These are phyloP conservation scores for Mycotypha africana DNA, from an alignment of 371 early-diverging fungal species.

Conservation along the genomic window DNA sequence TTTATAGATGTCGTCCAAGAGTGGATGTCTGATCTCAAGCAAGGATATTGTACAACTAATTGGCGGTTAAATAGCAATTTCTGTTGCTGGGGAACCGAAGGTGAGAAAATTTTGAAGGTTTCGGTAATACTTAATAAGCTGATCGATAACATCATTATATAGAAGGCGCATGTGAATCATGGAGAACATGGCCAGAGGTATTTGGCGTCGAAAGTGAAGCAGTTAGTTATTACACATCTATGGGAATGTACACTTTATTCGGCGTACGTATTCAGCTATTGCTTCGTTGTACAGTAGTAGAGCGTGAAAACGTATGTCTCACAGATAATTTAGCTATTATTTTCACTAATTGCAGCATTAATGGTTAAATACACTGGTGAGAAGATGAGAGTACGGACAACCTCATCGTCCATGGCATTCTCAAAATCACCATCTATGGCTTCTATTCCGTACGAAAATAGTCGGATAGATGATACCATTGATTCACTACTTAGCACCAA, in stretches of 20 bases:
- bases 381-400: constrained; percentile 12
- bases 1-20: constrained; percentile 76
- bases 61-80: constrained; percentile 83
- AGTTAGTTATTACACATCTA: constrained; percentile 22
- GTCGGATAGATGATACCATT: background rate
- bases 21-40: constrained; percentile 74
- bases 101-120: constrained; percentile 19
- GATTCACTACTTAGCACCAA: no score
- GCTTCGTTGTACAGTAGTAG: no score
- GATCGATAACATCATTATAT: background rate
- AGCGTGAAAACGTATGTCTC: no score
- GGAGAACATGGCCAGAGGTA: constrained; percentile 41
- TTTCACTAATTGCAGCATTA: constrained; percentile 30
- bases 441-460: constrained; percentile 8
- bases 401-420: constrained; percentile 10
- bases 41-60: constrained; percentile 82
- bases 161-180: constrained; percentile 30
- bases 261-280: constrained; percentile 40
- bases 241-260: constrained; percentile 31
- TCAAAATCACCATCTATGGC: constrained; percentile 18
- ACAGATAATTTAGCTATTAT: constrained; percentile 21
- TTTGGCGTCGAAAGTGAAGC: constrained; percentile 18
- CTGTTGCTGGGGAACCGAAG: constrained; percentile 82
- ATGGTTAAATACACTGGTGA: constrained; percentile 44
- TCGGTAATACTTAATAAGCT: background rate